Evolutionary conservation across 768 basidiomycete species (phyloP).

Genomic region (Russula emetica): DNA sequence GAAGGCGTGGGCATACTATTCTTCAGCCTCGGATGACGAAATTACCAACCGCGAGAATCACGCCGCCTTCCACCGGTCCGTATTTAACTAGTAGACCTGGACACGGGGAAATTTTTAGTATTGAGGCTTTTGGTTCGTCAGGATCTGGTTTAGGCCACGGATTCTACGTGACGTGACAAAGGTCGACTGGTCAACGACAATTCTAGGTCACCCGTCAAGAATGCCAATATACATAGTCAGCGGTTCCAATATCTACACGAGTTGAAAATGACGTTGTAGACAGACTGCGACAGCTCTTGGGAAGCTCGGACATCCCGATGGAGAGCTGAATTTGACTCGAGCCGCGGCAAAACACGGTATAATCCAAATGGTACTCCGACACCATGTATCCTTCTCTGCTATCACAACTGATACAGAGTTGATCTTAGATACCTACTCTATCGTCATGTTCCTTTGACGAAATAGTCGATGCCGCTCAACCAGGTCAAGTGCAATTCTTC

Average conservation of each 20-base stretch:
- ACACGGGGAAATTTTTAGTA: too few relatives aligned
- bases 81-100: background rate
- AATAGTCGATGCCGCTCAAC: slow-evolving; percentile 78
- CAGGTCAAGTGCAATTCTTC: slow-evolving; percentile 78
- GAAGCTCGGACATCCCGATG: slow-evolving; percentile 94
- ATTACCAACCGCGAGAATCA: slow-evolving; percentile 88
- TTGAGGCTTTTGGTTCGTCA: slow-evolving; percentile 2
- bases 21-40: slow-evolving; percentile 95
- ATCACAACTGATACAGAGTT: background rate
- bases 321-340: slow-evolving; percentile 85
- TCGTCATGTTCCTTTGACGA: slow-evolving; percentile 97
- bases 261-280: background rate
- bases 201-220: slow-evolving; percentile 68
- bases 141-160: slow-evolving; percentile 37
- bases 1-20: slow-evolving; percentile 96
- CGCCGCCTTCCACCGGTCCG: slow-evolving; percentile 80
- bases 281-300: slow-evolving; percentile 83
- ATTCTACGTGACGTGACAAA: slow-evolving; percentile 71
- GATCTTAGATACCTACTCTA: slow-evolving; percentile 80
- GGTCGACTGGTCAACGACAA: slow-evolving; percentile 82
- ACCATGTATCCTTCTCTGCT: background rate
- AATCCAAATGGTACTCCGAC: slow-evolving; percentile 59
- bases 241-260: background rate
- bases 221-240: slow-evolving; percentile 82
- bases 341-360: slow-evolving; percentile 78